phyloP scores from a whole-genome alignment of 2,329 filamentous ascomycete genomes.

The Apiospora saccharicola region DNA sequence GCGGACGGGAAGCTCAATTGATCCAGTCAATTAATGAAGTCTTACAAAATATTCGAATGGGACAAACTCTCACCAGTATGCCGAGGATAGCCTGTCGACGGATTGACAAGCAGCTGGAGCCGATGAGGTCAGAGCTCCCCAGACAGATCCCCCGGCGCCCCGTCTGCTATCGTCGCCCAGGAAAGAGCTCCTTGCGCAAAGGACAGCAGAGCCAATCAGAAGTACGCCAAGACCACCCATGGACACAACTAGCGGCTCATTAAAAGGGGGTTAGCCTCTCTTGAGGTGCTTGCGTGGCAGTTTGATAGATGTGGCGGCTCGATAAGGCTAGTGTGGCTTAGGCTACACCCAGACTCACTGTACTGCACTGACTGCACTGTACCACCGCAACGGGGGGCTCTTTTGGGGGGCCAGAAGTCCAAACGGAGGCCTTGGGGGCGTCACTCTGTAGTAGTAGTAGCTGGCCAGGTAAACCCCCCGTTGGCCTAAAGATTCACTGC shows the following conservation, averaged over 20 bases:
- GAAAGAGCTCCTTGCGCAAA: constrained; percentile 4
- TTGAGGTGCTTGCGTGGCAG: constrained; percentile 19
- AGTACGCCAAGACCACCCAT: not conserved
- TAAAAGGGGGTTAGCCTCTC: not conserved
- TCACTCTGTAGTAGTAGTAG: not conserved
- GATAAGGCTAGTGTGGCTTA: constrained; percentile 14
- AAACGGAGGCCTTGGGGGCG: not conserved
- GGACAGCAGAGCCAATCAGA: not conserved
- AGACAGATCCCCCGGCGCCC: not conserved
- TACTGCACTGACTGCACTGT: not conserved
- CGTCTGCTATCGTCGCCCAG: not conserved
- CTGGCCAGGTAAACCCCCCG: constrained; percentile 3
- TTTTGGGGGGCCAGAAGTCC: not conserved
- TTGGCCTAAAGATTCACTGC: constrained; percentile 9
- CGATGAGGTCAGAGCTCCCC: constrained; percentile 28
- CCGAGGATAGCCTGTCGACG: constrained; percentile 26
- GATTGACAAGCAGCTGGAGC: constrained; percentile 13
- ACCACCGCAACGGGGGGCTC: not conserved
- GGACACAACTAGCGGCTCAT: constrained; percentile 9
- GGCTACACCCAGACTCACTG: not conserved
- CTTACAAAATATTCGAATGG: not conserved
- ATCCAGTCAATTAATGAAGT: constrained; percentile 10
- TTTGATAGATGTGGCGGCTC: constrained; percentile 7
- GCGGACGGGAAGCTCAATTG: not conserved
- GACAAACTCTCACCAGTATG: not conserved